Conservation (phyloP, 202 grass and related monocot genomes). For the Cymbopogon flexuosus region DNA sequence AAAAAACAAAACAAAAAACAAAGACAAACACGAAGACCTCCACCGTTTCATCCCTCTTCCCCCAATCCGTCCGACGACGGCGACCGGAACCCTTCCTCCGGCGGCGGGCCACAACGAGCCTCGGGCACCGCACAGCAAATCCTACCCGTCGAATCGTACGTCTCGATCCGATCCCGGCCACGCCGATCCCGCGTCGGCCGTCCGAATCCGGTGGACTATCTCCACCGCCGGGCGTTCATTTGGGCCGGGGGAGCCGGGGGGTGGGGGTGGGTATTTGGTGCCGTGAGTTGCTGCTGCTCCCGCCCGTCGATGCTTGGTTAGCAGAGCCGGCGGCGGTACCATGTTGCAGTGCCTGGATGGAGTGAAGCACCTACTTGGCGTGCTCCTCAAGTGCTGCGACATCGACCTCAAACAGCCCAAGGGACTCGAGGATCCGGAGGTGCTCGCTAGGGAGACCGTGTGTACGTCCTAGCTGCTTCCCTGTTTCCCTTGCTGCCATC, state of each 20-base stretch:
- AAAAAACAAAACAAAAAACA: background rate
- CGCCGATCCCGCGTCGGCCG: background rate
- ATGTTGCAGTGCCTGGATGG: slow-evolving; percentile 77
- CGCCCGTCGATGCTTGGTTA: background rate
- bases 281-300: background rate
- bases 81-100: background rate
- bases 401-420: slow-evolving; percentile 67
- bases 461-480: slow-evolving; percentile 42
- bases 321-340: slow-evolving; percentile 15
- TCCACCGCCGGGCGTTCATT: background rate
- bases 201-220: background rate
- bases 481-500: background rate
- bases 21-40: background rate
- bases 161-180: background rate
- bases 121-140: background rate
- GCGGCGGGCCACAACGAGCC: background rate
- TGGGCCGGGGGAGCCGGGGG: background rate
- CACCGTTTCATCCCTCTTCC: background rate
- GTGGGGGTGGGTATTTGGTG: background rate
- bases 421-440: slow-evolving; percentile 61
- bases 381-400: slow-evolving; percentile 66
- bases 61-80: background rate
- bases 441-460: slow-evolving; percentile 76
- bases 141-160: slow-evolving; percentile 21
- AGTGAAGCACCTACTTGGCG: slow-evolving; percentile 45